Conservation (phyloP, 768 basidiomycete species). For the Scleroderma citrinum region DNA sequence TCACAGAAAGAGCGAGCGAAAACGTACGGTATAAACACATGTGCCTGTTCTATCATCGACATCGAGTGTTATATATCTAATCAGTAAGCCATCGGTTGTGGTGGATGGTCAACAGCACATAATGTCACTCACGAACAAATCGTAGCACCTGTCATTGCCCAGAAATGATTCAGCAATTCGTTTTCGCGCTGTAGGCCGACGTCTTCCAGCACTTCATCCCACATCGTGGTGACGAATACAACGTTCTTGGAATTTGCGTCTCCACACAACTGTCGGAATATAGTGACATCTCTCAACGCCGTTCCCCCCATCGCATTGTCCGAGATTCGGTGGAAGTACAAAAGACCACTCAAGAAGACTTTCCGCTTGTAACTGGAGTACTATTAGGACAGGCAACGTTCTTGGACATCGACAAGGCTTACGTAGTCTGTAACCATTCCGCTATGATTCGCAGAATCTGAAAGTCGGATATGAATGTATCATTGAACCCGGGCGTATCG, state of each 20-base stretch:
- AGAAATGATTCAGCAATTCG: constrained; percentile 32
- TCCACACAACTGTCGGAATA: constrained; percentile 23
- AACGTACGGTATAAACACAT: too few species aligned
- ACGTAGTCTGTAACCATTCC: constrained; percentile 24
- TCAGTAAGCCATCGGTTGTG: too few species aligned
- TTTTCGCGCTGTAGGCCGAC: too few species aligned
- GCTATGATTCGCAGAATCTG: constrained; percentile 21
- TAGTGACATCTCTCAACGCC: constrained; percentile 22
- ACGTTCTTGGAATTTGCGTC: constrained; percentile 23
- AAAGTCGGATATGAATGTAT: constrained; percentile 16
- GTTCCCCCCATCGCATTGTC: constrained; percentile 19
- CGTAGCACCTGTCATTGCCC: too few species aligned
- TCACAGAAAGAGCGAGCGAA: too few species aligned
- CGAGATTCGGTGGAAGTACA: constrained; percentile 26
- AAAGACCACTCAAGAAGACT: constrained; percentile 23
- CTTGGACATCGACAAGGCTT: constrained; percentile 1
- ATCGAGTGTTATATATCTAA: too few species aligned
- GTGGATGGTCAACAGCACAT: too few species aligned
- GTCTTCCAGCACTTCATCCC: too few species aligned
- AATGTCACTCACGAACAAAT: too few species aligned
- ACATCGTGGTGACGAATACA: too few species aligned
- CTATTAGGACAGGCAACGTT: not conserved
- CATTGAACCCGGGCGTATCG: constrained; percentile 21
- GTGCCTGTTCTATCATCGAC: too few species aligned
- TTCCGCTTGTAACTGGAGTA: constrained; percentile 18